These are phyloP conservation scores for Lachancea sp. DNA, from an alignment of 805 yeast genomes.

Conservation along the genomic window DNA sequence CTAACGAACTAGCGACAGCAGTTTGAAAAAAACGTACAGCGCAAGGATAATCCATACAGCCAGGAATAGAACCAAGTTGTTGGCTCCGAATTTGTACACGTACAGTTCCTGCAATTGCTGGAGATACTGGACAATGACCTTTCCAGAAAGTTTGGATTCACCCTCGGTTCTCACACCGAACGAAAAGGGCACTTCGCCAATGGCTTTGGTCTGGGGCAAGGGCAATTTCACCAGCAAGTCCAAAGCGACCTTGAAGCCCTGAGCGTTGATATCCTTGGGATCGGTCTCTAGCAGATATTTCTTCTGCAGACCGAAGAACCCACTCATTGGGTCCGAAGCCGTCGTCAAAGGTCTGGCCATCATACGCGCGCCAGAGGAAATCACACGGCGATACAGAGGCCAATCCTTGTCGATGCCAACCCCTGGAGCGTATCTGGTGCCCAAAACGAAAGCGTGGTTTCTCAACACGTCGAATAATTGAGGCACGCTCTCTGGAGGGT, in stretches of 20 bases:
- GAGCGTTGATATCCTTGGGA: slow-evolving; percentile 34
- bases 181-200: slow-evolving; percentile 45
- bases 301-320: slow-evolving; percentile 46
- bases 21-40: slow-evolving; percentile 27
- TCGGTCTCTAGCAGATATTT: slow-evolving; percentile 35
- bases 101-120: slow-evolving; percentile 43
- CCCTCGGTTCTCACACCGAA: slow-evolving; percentile 52
- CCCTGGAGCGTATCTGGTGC: slow-evolving; percentile 50
- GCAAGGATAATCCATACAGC: slow-evolving; percentile 28
- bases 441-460: slow-evolving; percentile 40
- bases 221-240: slow-evolving; percentile 44
- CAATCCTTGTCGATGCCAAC: slow-evolving; percentile 49
- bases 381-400: slow-evolving; percentile 46
- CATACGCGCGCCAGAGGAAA: slow-evolving; percentile 43
- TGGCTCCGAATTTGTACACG: slow-evolving; percentile 40
- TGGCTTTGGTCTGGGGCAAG: slow-evolving; percentile 26
- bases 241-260: slow-evolving; percentile 46
- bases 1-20: slow-evolving; percentile 1
- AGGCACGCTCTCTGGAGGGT: slow-evolving; percentile 48
- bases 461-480: slow-evolving; percentile 37
- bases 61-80: slow-evolving; percentile 32
- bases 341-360: slow-evolving; percentile 44
- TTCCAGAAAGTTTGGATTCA: slow-evolving; percentile 44
- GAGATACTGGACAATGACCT: slow-evolving; percentile 43
- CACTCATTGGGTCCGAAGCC: slow-evolving; percentile 51